A percentile compares a stretch with the other conserved stretches of the same genome.
Evolutionary conservation across 345 rosid genomes (phyloP).

Genomic region (Dimocarpus longan): DNA sequence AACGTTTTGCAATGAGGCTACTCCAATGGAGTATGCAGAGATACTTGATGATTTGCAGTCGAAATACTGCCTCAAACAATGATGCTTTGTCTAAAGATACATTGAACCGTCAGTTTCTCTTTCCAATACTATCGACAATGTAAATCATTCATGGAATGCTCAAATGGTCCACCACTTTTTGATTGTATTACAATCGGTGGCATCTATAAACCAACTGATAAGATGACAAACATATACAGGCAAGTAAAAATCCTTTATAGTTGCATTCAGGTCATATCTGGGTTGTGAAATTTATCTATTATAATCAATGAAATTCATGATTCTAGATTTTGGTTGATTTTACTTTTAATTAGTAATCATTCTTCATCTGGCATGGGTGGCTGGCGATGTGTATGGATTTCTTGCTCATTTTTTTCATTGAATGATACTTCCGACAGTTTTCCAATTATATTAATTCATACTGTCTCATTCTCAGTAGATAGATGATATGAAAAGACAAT

Average conservation of each 20-base stretch:
- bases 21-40: constrained; percentile 62
- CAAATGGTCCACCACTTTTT: background rate
- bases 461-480: background rate
- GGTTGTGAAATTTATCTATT: background rate
- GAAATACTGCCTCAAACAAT: constrained; percentile 48
- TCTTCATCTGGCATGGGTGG: background rate
- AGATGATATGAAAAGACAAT: background rate
- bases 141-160: background rate
- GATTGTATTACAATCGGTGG: background rate
- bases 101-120: background rate
- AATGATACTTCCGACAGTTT: background rate
- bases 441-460: background rate
- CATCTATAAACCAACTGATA: background rate
- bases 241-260: background rate
- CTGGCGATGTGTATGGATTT: background rate
- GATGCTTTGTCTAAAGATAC: constrained; percentile 3
- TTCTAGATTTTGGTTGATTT: background rate
- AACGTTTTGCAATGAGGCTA: constrained; percentile 61
- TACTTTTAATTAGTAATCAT: too few species aligned
- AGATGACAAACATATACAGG: background rate
- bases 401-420: background rate
- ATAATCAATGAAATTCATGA: constrained; percentile 3
- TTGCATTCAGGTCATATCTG: background rate
- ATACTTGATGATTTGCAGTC: constrained; percentile 54
- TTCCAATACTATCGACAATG: background rate